Percentiles rank a stretch among this genome's conserved stretches.
These are phyloP conservation scores for Exophiala calicioides DNA, from an alignment of 2,329 filamentous ascomycete genomes.

Conservation along the genomic window DNA sequence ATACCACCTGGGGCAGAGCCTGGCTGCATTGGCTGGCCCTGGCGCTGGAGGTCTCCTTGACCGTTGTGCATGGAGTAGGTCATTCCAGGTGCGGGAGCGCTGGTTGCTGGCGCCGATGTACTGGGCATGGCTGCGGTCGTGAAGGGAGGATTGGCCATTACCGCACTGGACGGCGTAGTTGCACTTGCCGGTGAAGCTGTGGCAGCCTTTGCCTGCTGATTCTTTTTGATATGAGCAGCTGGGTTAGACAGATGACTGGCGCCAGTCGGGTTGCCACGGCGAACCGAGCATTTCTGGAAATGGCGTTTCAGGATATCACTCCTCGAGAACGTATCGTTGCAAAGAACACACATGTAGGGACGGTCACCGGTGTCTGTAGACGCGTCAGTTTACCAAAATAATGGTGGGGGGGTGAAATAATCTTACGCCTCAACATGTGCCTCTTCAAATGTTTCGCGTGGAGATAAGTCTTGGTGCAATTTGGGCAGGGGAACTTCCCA, in stretches of 20 bases:
- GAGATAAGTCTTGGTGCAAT: conserved; percentile 97
- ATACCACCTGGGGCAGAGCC: conserved; percentile 22
- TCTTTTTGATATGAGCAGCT: conserved; percentile 82
- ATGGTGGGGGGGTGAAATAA: conserved; percentile 10
- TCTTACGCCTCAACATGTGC: conserved; percentile 90
- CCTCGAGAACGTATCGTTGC: conserved; percentile 95
- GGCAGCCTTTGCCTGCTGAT: conserved; percentile 42
- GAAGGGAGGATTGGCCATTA: conserved; percentile 29
- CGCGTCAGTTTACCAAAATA: conserved; percentile 38
- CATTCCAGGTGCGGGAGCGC: conserved; percentile 29
- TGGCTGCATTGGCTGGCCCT: conserved; percentile 28
- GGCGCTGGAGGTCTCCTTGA: conserved; percentile 29
- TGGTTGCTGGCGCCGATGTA: conserved; percentile 29
- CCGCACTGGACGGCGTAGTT: conserved; percentile 24
- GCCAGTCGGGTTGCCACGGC: conserved; percentile 91
- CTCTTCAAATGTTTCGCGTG: conserved; percentile 97
- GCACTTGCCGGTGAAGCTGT: conserved; percentile 25
- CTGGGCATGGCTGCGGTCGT: conserved; percentile 29
- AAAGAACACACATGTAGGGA: conserved; percentile 96
- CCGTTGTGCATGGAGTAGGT: conserved; percentile 28
- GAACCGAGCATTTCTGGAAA: conserved; percentile 98
- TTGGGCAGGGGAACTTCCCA: conserved; percentile 95
- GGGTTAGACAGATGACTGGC: conserved; percentile 93
- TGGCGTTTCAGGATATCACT: conserved; percentile 98
- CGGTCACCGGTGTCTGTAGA: conserved; percentile 87